phyloP scores from a whole-genome alignment of 768 basidiomycete genomes.

The Guyanaporus albipodus region DNA sequence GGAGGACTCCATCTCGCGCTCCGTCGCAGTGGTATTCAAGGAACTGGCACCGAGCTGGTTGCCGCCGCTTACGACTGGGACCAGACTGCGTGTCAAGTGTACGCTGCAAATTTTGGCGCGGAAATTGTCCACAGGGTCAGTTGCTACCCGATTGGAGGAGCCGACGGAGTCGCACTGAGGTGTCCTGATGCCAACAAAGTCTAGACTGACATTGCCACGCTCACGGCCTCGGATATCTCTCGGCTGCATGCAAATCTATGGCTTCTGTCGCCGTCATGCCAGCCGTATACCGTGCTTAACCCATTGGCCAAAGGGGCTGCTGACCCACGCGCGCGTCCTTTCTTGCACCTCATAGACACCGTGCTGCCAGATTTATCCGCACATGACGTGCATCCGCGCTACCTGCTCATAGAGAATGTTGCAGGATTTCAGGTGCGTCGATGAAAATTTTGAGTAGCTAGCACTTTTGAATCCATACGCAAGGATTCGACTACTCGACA shows the following conservation, averaged over 20 bases:
- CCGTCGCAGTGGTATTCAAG: constrained; percentile 44
- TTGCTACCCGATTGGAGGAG: background rate
- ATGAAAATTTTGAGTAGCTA: background rate
- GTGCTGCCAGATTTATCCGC: constrained; percentile 58
- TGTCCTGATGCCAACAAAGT: too few species aligned
- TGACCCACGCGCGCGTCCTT: constrained; percentile 74
- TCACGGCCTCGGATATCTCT: constrained; percentile 48
- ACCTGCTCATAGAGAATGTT: constrained; percentile 75
- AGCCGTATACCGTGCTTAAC: constrained; percentile 80
- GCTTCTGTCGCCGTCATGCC: constrained; percentile 80
- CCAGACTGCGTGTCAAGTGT: constrained; percentile 67
- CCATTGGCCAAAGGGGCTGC: constrained; percentile 62
- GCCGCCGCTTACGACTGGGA: constrained; percentile 83
- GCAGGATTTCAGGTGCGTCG: constrained; percentile 72
- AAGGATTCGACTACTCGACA: constrained; percentile 65
- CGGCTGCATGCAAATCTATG: constrained; percentile 56
- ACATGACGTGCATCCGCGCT: constrained; percentile 46
- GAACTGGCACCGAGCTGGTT: constrained; percentile 32
- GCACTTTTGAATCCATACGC: constrained; percentile 7
- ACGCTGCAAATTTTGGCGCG: constrained; percentile 54
- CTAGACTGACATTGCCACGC: constrained; percentile 57
- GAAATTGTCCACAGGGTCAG: constrained; percentile 39
- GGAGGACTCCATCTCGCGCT: constrained; percentile 75
- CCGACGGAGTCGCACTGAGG: constrained; percentile 1
- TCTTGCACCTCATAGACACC: constrained; percentile 61